Conservation (phyloP, 768 basidiomycete species). For the Nidularia pulvinata region DNA sequence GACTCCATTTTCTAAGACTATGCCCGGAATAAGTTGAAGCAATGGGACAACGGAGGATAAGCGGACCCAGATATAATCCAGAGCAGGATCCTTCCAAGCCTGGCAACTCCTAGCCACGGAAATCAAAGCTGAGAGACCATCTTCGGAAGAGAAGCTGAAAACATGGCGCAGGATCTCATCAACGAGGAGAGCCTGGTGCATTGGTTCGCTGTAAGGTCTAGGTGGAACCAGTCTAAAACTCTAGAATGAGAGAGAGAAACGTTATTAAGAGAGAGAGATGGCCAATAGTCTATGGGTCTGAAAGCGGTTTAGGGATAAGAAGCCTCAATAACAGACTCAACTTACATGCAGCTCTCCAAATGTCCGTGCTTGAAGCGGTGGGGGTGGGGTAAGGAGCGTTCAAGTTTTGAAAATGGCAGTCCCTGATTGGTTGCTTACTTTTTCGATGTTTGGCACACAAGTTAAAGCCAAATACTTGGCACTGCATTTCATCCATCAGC, state of each 20-base stretch:
- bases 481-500: no score
- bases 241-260: no score
- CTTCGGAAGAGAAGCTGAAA: slow-evolving; percentile 26
- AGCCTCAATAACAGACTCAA: no score
- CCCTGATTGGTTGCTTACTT: not conserved
- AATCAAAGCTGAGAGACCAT: slow-evolving; percentile 25
- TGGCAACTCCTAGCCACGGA: slow-evolving; percentile 37
- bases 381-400: not conserved
- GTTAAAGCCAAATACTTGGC: no score
- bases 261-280: no score
- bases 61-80: slow-evolving; percentile 43
- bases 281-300: no score
- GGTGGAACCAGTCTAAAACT: not conserved
- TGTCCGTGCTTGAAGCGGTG: no score
- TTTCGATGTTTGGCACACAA: not conserved
- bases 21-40: slow-evolving; percentile 31
- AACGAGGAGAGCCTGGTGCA: slow-evolving; percentile 44
- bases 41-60: slow-evolving; percentile 39
- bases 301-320: no score
- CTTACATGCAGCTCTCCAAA: no score
- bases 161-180: slow-evolving; percentile 49
- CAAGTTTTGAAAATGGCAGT: not conserved
- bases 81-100: slow-evolving; percentile 47
- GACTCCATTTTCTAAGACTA: slow-evolving; percentile 19
- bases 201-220: slow-evolving; percentile 12